phyloP scores from a whole-genome alignment of 139 green algal genomes.

The Micromonas commoda region DNA sequence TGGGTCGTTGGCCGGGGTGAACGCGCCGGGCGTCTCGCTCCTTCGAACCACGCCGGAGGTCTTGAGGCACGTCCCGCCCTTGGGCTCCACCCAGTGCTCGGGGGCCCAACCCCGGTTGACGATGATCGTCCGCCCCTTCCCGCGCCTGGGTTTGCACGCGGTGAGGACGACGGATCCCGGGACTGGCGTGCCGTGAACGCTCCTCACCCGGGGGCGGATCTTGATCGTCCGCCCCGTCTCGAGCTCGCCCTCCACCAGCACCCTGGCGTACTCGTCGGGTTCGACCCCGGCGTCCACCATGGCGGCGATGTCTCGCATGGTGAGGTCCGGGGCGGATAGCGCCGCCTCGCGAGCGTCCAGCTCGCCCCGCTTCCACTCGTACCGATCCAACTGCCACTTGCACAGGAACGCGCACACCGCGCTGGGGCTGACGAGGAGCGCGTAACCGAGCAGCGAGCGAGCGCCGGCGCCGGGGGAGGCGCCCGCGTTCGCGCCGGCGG shows the following conservation, averaged over 20 bases:
- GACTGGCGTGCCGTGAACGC: background rate
- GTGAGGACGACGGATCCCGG: background rate
- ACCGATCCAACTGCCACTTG: constrained; percentile 8
- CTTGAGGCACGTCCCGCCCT: constrained; percentile 16
- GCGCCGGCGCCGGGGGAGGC: background rate
- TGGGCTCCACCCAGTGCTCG: background rate
- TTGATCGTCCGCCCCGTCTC: background rate
- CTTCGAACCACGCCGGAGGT: background rate
- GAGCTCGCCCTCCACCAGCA: background rate
- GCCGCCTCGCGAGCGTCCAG: background rate
- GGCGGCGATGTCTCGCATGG: background rate
- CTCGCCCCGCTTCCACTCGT: background rate
- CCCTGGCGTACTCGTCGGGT: background rate
- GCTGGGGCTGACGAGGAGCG: background rate
- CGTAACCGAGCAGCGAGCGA: background rate
- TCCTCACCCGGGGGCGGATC: background rate
- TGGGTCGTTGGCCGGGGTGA: constrained; percentile 7
- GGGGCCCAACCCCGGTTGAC: background rate
- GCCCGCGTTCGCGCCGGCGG: too few species aligned
- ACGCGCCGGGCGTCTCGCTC: background rate
- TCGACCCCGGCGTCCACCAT: background rate
- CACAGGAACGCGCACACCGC: background rate
- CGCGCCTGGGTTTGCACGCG: background rate
- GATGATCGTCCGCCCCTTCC: background rate
- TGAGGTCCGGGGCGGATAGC: background rate